Conservation (phyloP, 345 rosid genomes). For the Populus deltoides region DNA sequence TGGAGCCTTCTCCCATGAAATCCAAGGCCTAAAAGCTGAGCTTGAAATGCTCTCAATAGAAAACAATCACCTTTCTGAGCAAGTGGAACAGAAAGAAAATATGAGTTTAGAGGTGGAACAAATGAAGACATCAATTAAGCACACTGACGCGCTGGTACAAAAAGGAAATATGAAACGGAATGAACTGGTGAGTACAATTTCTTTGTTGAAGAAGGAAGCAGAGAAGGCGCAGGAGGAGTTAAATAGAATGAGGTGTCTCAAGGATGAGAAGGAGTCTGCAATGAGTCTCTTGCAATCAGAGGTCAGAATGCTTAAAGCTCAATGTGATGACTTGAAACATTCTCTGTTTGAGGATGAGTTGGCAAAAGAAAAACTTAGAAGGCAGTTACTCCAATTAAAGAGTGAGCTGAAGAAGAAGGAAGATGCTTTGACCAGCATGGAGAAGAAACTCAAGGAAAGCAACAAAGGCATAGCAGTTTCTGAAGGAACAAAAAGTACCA, state of each 20-base stretch:
- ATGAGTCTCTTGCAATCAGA: conserved; percentile 43
- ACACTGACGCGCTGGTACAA: conserved; percentile 43
- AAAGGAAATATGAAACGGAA: conserved; percentile 39
- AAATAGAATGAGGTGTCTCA: conserved; percentile 34
- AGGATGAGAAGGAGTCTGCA: conserved; percentile 45
- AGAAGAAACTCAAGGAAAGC: conserved; percentile 52
- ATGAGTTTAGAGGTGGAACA: conserved; percentile 43
- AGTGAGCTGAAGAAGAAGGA: conserved; percentile 71
- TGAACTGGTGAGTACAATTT: conserved; percentile 36
- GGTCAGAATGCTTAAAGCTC: conserved; percentile 40
- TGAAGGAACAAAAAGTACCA: conserved; percentile 37
- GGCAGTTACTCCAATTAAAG: conserved; percentile 50
- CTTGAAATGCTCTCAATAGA: conserved; percentile 36
- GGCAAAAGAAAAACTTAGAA: conserved; percentile 66
- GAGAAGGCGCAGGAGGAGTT: conserved; percentile 44
- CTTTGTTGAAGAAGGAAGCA: conserved; percentile 46
- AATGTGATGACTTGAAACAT: conserved; percentile 45
- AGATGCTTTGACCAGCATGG: conserved; percentile 37
- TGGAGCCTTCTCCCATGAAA: conserved; percentile 37
- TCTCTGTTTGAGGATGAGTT: conserved; percentile 45
- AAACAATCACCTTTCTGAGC: conserved; percentile 25
- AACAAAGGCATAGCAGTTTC: conserved; percentile 32
- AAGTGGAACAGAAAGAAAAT: conserved; percentile 37
- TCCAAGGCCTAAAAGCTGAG: conserved; percentile 41
- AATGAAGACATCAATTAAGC: conserved; percentile 38